Percentiles rank a stretch among this genome's conserved stretches.
Conservation (phyloP, 306 rosid species). For the Vigna reflexopilosa region DNA sequence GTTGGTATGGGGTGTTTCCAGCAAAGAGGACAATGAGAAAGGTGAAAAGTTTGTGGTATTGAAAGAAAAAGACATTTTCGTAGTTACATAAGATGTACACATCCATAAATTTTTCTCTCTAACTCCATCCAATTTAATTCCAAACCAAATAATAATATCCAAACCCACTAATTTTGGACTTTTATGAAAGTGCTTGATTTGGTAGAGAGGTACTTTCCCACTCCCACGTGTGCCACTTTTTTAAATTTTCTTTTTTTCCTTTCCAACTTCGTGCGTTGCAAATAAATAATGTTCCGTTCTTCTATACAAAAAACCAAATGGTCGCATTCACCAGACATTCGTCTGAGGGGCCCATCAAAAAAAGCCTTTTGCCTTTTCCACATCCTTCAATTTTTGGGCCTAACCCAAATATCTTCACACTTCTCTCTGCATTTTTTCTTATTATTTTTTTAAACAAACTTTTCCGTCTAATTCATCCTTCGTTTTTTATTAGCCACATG, state of each 20-base stretch:
- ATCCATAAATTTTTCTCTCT: slow-evolving; percentile 24
- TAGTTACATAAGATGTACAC: slow-evolving; percentile 40
- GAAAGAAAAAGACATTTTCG: slow-evolving; percentile 44
- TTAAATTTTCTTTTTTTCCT: not conserved
- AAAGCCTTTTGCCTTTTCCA: slow-evolving; percentile 38
- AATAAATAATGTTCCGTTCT: slow-evolving; percentile 37
- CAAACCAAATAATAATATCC: slow-evolving; percentile 43
- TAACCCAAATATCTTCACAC: slow-evolving; percentile 21
- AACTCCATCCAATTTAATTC: slow-evolving; percentile 37
- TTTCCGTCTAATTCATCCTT: not conserved
- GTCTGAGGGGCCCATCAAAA: slow-evolving; percentile 45
- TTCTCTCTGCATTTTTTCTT: not conserved
- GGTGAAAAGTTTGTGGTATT: slow-evolving; percentile 38
- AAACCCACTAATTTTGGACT: slow-evolving; percentile 46
- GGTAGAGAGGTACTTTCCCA: slow-evolving; percentile 49
- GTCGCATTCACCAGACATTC: slow-evolving; percentile 51
- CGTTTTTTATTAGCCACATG: not conserved
- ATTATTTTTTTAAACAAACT: not conserved
- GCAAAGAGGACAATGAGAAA: slow-evolving; percentile 36
- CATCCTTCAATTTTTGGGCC: slow-evolving; percentile 34
- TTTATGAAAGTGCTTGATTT: slow-evolving; percentile 42
- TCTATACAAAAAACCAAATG: slow-evolving; percentile 21
- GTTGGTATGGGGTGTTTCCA: no score
- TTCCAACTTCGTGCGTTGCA: slow-evolving; percentile 31
- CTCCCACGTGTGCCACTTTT: slow-evolving; percentile 48